Base-by-base conservation (phyloP, 306 rosid genomes). In the Canavalia gladiata region DNA sequence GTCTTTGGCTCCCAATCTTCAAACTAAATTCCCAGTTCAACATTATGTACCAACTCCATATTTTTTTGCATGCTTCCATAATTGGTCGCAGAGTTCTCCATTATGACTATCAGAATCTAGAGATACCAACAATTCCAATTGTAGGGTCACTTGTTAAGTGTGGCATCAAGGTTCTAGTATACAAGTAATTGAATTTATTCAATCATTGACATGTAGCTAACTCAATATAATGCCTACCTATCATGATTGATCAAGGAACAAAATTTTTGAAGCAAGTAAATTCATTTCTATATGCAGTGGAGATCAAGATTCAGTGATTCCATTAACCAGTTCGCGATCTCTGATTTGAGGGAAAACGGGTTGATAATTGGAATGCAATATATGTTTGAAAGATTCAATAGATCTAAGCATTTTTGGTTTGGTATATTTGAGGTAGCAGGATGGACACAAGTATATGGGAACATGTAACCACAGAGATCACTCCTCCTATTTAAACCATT, bases 261-360 rank as follows among this genome's bases (percentile, higher is more conserved):
- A 18, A 28, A 62, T 29, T 50, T 39, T 12, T 34, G 18, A 63
- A 45, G 30, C 8, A 71, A 33, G 47, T 2, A 67, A 67, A 67
- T n/a, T 8, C 10, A 71, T 71, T 35, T 60, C 10, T 68, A 0
- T 35, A 5, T 68, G 62, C 90, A 87, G 87, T 12, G 90, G 84
- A 37, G 90, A 87, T 75, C 86, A 87, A 82, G 87, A 87, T 80
- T 71, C 85, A 68, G 67, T 73, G 3, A n/a, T 87, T 29, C 88
- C 90, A 9, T 76, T 87, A 2, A 55, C 5, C 0, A 81, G 89
- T 18, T 80, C 82, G 0, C 54, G 91, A 68, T 74, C 29, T 13
- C 74, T 90, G 93, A 91, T 86, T 90, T 74, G 81, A 18, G 39
- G 82, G 57, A 60, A 85, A n/a, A 54, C 90, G 85, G 90, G 92